phyloP scores from a whole-genome alignment of 441 rosid species.

The Biscutella laevigata region DNA sequence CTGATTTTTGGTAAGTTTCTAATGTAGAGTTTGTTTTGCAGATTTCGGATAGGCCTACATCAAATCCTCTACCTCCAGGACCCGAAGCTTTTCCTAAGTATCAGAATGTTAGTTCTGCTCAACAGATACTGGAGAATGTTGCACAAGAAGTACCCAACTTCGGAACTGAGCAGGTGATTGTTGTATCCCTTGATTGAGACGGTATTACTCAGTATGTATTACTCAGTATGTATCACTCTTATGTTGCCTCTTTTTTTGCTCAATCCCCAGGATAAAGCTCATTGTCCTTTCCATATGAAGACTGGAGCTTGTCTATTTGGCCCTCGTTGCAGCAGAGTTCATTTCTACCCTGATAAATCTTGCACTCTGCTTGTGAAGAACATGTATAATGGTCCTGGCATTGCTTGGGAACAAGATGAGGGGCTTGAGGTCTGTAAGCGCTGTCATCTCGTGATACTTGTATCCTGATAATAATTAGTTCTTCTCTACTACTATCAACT shows the following conservation, averaged over 20 bases:
- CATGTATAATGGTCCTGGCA: slow-evolving; percentile 95
- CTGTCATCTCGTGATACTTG: slow-evolving; percentile 59
- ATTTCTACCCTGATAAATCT: slow-evolving; percentile 79
- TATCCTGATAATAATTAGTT: slow-evolving; percentile 57
- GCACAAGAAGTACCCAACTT: slow-evolving; percentile 86
- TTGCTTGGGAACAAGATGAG: slow-evolving; percentile 94
- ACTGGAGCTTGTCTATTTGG: slow-evolving; percentile 98
- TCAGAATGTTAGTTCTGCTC: slow-evolving; percentile 53
- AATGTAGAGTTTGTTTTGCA: slow-evolving; percentile 25
- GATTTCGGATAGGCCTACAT: slow-evolving; percentile 71
- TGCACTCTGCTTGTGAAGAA: slow-evolving; percentile 79
- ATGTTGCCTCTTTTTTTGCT: neutral
- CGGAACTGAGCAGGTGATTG: slow-evolving; percentile 82
- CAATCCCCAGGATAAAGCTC: slow-evolving; percentile 78
- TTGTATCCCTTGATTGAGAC: neutral
- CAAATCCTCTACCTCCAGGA: slow-evolving; percentile 89
- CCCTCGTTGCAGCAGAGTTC: slow-evolving; percentile 88
- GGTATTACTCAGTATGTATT: neutral
- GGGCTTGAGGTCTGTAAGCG: slow-evolving; percentile 97
- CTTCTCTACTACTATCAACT: slow-evolving; percentile 3
- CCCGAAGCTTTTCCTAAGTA: slow-evolving; percentile 44
- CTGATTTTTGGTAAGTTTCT: neutral
- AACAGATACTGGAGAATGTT: slow-evolving; percentile 59
- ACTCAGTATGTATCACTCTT: too few relatives aligned
- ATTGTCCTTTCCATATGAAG: slow-evolving; percentile 92